A percentile compares a stretch with the other conserved stretches of the same genome.
Conservation (phyloP, 2,329 filamentous ascomycete genomes). For the Neonectria magnoliae region DNA sequence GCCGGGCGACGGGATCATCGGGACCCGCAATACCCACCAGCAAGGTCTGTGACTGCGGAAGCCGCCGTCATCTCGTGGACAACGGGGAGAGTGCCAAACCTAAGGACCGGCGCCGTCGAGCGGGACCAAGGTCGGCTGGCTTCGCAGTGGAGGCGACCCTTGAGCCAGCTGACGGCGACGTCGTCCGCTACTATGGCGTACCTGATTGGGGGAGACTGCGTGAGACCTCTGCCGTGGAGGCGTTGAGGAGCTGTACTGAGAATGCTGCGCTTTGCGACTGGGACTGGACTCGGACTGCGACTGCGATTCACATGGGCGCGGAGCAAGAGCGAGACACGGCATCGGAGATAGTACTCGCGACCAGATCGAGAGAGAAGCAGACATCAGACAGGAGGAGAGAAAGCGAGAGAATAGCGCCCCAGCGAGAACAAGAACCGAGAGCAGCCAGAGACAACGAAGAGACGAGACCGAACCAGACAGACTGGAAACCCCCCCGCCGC, state of each 20-base stretch:
- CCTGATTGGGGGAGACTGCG: conserved; percentile 21
- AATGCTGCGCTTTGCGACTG: background rate
- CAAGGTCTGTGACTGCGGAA: conserved; percentile 35
- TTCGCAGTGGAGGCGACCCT: conserved; percentile 27
- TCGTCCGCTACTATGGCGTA: conserved; percentile 21
- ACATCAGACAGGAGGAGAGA: too few relatives aligned
- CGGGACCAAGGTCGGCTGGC: conserved; percentile 34
- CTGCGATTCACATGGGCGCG: conserved; percentile 20
- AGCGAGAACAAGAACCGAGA: background rate
- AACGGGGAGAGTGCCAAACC: conserved; percentile 26
- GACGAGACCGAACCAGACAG: background rate
- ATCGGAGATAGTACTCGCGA: conserved; percentile 5
- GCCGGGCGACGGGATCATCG: conserved; percentile 33
- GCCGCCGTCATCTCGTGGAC: conserved; percentile 31
- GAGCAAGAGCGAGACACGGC: conserved; percentile 25
- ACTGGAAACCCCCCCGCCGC: conserved; percentile 13
- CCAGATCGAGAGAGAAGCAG: background rate
- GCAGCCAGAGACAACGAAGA: background rate
- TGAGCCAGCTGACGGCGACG: conserved; percentile 27
- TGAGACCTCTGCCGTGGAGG: conserved; percentile 24
- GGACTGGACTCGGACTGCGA: background rate
- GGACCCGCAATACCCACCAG: conserved; percentile 31
- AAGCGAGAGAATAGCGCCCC: too few relatives aligned
- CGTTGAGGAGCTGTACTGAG: background rate
- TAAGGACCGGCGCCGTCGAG: conserved; percentile 35